Evolutionary conservation across 192 early-diverging fungal species (phyloP).

Genomic region (Phycomyces nitens): DNA sequence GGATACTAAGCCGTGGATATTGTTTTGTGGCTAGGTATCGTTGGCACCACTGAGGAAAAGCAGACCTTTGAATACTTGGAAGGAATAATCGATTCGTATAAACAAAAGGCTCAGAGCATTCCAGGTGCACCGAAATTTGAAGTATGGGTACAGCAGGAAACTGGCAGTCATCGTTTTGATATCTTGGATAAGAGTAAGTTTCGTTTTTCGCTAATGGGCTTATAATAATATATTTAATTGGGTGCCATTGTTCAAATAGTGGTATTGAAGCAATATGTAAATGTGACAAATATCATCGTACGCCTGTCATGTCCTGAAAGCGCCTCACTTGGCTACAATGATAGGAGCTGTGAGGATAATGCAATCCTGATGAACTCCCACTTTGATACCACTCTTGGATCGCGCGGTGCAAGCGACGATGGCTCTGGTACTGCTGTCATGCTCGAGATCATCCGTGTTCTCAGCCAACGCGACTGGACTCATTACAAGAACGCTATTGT

Average conservation of each 20-base stretch:
- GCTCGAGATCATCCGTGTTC: slow-evolving; percentile 59
- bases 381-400: slow-evolving; percentile 62
- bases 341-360: slow-evolving; percentile 50
- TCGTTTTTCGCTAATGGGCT: too few relatives aligned
- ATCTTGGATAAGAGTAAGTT: slow-evolving; percentile 64
- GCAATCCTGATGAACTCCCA: slow-evolving; percentile 70
- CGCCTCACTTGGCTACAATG: background rate
- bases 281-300: slow-evolving; percentile 71
- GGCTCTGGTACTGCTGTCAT: slow-evolving; percentile 69
- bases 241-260: slow-evolving; percentile 39
- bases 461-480: slow-evolving; percentile 42
- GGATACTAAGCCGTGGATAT: slow-evolving; percentile 11
- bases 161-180: slow-evolving; percentile 69
- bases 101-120: slow-evolving; percentile 26
- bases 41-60: slow-evolving; percentile 40
- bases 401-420: slow-evolving; percentile 63
- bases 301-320: slow-evolving; percentile 59
- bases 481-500: slow-evolving; percentile 49
- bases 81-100: slow-evolving; percentile 26
- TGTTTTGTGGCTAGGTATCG: slow-evolving; percentile 27
- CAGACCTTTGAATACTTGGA: slow-evolving; percentile 44
- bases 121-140: slow-evolving; percentile 47
- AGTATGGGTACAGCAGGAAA: slow-evolving; percentile 54
- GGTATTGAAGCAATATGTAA: slow-evolving; percentile 63
- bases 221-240: too few relatives aligned